Evolutionary conservation across 306 rosid genomes (phyloP).

Genomic region (Pyrus betulifolia): DNA sequence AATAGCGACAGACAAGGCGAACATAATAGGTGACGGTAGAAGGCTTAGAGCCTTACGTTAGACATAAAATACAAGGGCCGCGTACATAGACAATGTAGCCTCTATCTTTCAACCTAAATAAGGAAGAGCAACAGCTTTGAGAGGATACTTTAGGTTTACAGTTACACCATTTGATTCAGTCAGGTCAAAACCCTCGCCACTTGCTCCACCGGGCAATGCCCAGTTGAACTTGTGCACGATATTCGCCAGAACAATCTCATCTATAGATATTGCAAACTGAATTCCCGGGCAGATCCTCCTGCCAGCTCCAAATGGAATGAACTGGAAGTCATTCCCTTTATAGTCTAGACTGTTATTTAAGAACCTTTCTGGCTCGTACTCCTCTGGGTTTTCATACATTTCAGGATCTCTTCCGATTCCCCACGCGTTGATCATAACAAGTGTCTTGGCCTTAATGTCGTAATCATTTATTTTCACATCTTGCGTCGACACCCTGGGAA

Average conservation of each 20-base stretch:
- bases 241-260: constrained; percentile 27
- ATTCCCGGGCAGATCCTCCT: not conserved
- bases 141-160: constrained; percentile 28
- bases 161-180: constrained; percentile 20
- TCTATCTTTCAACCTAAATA: not conserved
- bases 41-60: not conserved
- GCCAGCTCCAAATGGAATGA: constrained; percentile 35
- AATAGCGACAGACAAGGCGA: not conserved
- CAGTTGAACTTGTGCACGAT: constrained; percentile 26
- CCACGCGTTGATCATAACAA: constrained; percentile 6
- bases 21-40: not conserved
- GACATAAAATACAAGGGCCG: not conserved
- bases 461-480: not conserved
- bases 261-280: constrained; percentile 16
- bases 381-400: not conserved
- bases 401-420: constrained; percentile 28
- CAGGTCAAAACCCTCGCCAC: constrained; percentile 26
- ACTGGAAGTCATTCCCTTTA: constrained; percentile 24
- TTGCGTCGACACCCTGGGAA: not conserved
- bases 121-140: constrained; percentile 9
- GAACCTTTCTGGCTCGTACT: constrained; percentile 13
- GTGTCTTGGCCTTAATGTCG: not conserved
- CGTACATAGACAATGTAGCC: not conserved
- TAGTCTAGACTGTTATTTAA: constrained; percentile 3
- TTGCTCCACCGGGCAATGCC: constrained; percentile 14